Percentiles rank a stretch among this genome's conserved stretches.
These are phyloP conservation scores for Paragyromitra xinjiangensis DNA, from an alignment of 495 filamentous ascomycete species.

Conservation along the genomic window DNA sequence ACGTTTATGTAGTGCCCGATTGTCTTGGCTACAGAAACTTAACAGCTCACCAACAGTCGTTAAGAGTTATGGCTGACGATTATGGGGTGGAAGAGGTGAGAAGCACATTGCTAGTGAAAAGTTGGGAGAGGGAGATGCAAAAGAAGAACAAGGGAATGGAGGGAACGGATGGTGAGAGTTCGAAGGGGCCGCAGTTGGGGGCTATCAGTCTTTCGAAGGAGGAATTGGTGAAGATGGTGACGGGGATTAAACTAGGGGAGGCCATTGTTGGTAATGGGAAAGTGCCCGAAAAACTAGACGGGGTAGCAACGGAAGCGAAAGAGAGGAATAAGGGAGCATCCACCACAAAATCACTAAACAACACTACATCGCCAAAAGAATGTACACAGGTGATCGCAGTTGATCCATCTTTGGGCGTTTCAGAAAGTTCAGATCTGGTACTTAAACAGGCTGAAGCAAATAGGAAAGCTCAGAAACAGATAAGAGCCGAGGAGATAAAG, in stretches of 20 bases:
- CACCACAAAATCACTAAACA: background rate
- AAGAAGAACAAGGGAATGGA: slow-evolving; percentile 6
- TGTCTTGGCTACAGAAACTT: slow-evolving; percentile 85
- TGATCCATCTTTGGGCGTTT: slow-evolving; percentile 9
- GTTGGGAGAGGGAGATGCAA: slow-evolving; percentile 32
- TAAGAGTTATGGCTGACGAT: slow-evolving; percentile 77
- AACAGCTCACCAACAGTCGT: slow-evolving; percentile 75
- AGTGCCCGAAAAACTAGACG: background rate
- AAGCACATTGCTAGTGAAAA: slow-evolving; percentile 40
- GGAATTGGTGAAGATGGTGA: slow-evolving; percentile 54
- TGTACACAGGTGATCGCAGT: background rate
- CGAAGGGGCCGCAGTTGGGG: slow-evolving; percentile 61
- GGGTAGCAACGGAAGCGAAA: background rate
- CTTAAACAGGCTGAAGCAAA: background rate
- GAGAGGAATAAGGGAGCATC: background rate
- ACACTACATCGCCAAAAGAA: background rate
- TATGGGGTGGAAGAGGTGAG: slow-evolving; percentile 61
- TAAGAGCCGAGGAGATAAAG: background rate
- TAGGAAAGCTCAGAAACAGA: background rate
- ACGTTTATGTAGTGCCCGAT: slow-evolving; percentile 85
- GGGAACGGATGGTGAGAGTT: slow-evolving; percentile 60
- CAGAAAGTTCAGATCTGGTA: background rate
- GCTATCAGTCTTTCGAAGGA: slow-evolving; percentile 59
- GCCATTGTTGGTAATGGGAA: background rate
- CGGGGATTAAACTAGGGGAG: slow-evolving; percentile 38